phyloP scores from a whole-genome alignment of 1,284 basidiomycete genomes.

The Coniferiporia sulphurascens region DNA sequence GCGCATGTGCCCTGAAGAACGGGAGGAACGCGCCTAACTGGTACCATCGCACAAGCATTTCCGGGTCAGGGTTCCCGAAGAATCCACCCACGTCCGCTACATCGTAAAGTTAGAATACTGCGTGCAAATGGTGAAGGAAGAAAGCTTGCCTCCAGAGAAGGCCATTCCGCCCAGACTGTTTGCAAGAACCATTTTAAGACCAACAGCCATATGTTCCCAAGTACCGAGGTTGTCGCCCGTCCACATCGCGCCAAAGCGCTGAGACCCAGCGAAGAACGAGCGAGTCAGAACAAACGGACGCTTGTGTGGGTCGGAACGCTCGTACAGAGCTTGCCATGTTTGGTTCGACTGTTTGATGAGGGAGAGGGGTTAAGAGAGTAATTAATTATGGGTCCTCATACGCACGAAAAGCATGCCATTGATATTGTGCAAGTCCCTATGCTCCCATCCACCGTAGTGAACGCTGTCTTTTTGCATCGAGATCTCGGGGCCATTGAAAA shows the following conservation, averaged over 20 bases:
- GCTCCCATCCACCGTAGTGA: conserved; percentile 94
- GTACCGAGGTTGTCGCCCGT: conserved; percentile 97
- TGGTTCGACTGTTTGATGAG: conserved; percentile 65
- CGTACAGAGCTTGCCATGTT: conserved; percentile 79
- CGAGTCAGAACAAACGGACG: conserved; percentile 95
- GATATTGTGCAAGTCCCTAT: conserved; percentile 93
- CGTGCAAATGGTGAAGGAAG: conserved; percentile 4
- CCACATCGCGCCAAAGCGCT: conserved; percentile 97
- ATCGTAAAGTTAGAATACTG: conserved; percentile 5
- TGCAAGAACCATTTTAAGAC: conserved; percentile 90
- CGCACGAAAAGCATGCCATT: conserved; percentile 83
- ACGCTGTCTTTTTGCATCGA: conserved; percentile 94
- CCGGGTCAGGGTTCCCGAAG: conserved; percentile 93
- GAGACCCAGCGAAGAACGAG: conserved; percentile 93
- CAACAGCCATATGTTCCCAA: conserved; percentile 96
- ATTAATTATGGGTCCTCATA: conserved; percentile 20
- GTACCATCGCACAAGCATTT: conserved; percentile 97
- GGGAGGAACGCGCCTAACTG: conserved; percentile 93
- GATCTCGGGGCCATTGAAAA: conserved; percentile 98
- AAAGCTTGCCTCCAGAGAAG: conserved; percentile 78
- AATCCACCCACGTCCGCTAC: conserved; percentile 96
- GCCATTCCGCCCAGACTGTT: conserved; percentile 92
- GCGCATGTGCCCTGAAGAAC: conserved; percentile 98
- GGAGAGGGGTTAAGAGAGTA: neutral
- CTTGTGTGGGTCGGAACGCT: conserved; percentile 68